These are phyloP conservation scores for Gryganskiella cystojenkinii DNA, from an alignment of 192 early-diverging fungal genomes.

Conservation along the genomic window DNA sequence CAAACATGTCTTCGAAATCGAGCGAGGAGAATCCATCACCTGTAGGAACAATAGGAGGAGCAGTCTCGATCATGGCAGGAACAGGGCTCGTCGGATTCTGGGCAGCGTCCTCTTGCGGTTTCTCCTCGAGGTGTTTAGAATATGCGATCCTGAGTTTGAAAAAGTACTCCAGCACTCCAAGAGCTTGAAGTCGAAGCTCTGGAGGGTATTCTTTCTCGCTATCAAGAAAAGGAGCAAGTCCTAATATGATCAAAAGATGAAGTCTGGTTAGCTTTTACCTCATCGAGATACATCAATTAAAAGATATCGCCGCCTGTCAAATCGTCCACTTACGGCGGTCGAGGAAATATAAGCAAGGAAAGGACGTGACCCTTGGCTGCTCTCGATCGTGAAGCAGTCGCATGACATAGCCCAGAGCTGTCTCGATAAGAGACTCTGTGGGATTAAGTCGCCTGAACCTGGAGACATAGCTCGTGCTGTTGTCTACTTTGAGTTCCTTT, in stretches of 20 bases:
- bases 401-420: slow-evolving; percentile 3
- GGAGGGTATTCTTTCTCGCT: slow-evolving; percentile 1
- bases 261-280: too few relatives aligned
- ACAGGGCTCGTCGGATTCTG: not conserved
- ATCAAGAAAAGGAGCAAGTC: slow-evolving; percentile 20
- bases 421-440: slow-evolving; percentile 3
- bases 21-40: slow-evolving; percentile 29
- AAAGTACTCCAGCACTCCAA: slow-evolving; percentile 16
- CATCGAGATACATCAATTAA: too few relatives aligned
- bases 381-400: slow-evolving; percentile 19
- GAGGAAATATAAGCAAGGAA: slow-evolving; percentile 16
- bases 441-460: slow-evolving; percentile 4
- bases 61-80: too few relatives aligned
- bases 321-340: slow-evolving; percentile 22
- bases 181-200: slow-evolving; percentile 12
- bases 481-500: not conserved
- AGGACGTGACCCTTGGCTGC: not conserved
- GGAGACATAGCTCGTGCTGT: not conserved
- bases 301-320: too few relatives aligned
- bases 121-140: not conserved
- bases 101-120: not conserved
- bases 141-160: slow-evolving; percentile 6
- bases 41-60: not conserved
- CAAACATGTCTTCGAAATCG: slow-evolving; percentile 25
- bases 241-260: not conserved